phyloP scores from a whole-genome alignment of 179 eudicot species.

The Monotropa hypopitys region DNA sequence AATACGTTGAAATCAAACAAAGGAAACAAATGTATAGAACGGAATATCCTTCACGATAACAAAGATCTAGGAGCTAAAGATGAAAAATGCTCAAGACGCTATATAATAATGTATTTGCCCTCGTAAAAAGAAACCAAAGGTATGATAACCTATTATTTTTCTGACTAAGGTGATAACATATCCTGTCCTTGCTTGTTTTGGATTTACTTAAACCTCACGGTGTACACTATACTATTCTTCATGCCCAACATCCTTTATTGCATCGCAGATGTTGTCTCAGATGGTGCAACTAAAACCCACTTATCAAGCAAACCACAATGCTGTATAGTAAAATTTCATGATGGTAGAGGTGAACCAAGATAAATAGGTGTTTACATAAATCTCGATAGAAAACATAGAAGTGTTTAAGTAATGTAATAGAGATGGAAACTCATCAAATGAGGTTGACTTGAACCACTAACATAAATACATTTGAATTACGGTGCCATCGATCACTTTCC shows the following conservation, averaged over 20 bases:
- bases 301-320: slow-evolving; percentile 3
- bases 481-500: not conserved
- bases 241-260: not conserved
- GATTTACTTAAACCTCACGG: not conserved
- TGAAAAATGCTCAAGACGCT: not conserved
- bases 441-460: not conserved
- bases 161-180: not conserved
- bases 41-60: not conserved
- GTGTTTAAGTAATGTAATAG: not conserved
- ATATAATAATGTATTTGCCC: not conserved
- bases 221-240: not conserved
- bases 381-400: not conserved
- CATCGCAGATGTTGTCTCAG: not conserved
- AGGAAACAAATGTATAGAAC: not conserved
- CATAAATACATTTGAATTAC: not conserved
- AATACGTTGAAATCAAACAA: not conserved
- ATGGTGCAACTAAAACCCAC: not conserved
- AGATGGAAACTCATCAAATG: slow-evolving; percentile 1
- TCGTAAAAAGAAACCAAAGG: not conserved
- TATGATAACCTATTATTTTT: not conserved
- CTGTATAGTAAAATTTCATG: not conserved
- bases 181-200: not conserved
- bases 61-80: not conserved
- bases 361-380: not conserved
- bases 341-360: not conserved